Base-by-base conservation (phyloP, 2,329 filamentous ascomycete species). In the Fusarium protoensiforme region DNA sequence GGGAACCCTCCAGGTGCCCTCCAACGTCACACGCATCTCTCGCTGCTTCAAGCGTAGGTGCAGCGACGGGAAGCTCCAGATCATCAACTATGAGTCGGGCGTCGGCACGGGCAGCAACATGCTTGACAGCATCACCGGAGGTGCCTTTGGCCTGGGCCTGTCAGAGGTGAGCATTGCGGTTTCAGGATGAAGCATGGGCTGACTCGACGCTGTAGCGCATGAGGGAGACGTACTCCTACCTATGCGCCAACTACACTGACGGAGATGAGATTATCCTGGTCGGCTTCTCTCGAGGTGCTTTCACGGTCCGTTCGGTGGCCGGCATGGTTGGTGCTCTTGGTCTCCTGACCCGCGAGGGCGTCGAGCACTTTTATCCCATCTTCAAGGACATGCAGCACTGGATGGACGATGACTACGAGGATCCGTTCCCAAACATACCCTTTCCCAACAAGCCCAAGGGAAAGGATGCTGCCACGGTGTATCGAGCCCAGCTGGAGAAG, bases 51-150 rank as follows among this genome's bases (percentile, higher is more conserved):
- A 86, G 71, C 84, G 85, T 39, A 81, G 78, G 41, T 87, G 86
- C 75, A 81, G 77, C 36, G 87, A 90, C 76, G 87, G 86, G 35
- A 86, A 82, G 20, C 83, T 88, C 46, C 89, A 91, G 77, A 86
- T 91, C 71, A 87, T 91, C 65, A 88, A 86, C 74, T 92, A 92
- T 76, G 88, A 90, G 76, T 87, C 88, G 10, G 90, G 90, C 22
- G 88, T 91, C 31, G 90, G 90, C 18, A 89, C 88, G 4, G 86
- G 85, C 2, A 84, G 85, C 70, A 85, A 84, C 51, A 71, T 83
- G 33, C 63, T 89, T n/a, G 87, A 89, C 65, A 82, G 83, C 51
- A 69, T 90, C 18, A 85, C 85, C 0, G 88, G 88, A 7, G 89
- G 89, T 48, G 86, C 87, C 3, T 89, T 90, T 74, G 88, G 89